A percentile compares a stretch with the other conserved stretches of the same genome.
These are phyloP conservation scores for Aschersonia sp. DNA, from an alignment of 2,329 filamentous ascomycete species.

Conservation along the genomic window DNA sequence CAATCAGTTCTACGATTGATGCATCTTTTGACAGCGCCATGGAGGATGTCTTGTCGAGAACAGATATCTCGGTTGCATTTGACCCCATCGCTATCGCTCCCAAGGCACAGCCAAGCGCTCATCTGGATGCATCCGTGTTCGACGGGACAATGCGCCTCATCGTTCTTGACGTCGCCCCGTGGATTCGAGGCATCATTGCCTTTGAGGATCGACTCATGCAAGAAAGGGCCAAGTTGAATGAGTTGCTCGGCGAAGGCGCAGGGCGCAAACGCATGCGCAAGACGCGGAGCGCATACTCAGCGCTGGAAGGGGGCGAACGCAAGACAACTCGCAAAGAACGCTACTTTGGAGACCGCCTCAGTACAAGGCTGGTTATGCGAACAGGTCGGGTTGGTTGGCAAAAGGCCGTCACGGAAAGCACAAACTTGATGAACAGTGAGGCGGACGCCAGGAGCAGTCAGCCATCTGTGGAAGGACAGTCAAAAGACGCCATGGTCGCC, in stretches of 20 bases:
- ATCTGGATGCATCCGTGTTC: slow-evolving; percentile 58
- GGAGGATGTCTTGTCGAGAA: slow-evolving; percentile 22
- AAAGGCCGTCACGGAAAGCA: slow-evolving; percentile 9
- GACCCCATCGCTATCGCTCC: slow-evolving; percentile 42
- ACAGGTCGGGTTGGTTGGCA: slow-evolving; percentile 39
- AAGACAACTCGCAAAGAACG: slow-evolving; percentile 52
- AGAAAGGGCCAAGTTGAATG: slow-evolving; percentile 48
- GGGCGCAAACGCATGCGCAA: slow-evolving; percentile 42
- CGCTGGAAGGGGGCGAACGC: slow-evolving; percentile 60
- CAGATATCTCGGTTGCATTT: slow-evolving; percentile 44
- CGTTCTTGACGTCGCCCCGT: slow-evolving; percentile 70
- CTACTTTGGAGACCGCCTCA: slow-evolving; percentile 53
- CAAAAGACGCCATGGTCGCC: not conserved
- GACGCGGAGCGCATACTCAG: slow-evolving; percentile 62
- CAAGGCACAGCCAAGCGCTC: slow-evolving; percentile 19
- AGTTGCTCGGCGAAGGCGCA: slow-evolving; percentile 40
- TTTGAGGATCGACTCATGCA: slow-evolving; percentile 60
- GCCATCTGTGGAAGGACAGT: not conserved
- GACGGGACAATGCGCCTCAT: slow-evolving; percentile 56
- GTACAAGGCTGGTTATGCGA: slow-evolving; percentile 46
- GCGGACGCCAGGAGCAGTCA: slow-evolving; percentile 4
- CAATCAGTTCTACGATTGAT: slow-evolving; percentile 22
- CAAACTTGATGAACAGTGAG: slow-evolving; percentile 6
- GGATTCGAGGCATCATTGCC: slow-evolving; percentile 70
- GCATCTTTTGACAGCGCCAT: slow-evolving; percentile 16